These are phyloP conservation scores for Cardamine resedifolia DNA, from an alignment of 345 rosid species.

Conservation along the genomic window DNA sequence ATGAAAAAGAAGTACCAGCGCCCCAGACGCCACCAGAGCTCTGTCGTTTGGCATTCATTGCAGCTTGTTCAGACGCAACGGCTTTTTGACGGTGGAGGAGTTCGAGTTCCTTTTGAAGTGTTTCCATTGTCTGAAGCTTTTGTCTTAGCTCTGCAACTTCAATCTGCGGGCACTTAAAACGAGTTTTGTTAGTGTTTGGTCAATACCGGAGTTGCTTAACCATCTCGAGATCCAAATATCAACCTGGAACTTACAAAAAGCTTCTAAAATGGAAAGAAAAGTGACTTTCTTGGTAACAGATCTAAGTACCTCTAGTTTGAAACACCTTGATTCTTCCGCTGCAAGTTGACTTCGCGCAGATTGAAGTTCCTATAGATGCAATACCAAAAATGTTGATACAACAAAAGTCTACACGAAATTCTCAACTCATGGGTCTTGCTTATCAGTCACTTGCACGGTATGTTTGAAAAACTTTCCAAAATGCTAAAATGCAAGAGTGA, in stretches of 20 bases:
- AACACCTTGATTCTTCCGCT: slow-evolving; percentile 86
- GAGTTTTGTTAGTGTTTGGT: not conserved
- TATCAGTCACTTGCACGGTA: not conserved
- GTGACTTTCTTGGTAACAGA: not conserved
- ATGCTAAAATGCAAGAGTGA: slow-evolving; percentile 1
- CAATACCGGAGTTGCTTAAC: not conserved
- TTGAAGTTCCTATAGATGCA: slow-evolving; percentile 68
- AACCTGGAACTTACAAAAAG: not conserved
- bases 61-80: slow-evolving; percentile 76
- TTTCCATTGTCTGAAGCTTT: slow-evolving; percentile 78
- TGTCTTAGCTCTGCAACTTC: slow-evolving; percentile 89
- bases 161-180: slow-evolving; percentile 50
- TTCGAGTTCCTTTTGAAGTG: slow-evolving; percentile 79
- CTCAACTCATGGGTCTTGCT: not conserved
- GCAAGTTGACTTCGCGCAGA: slow-evolving; percentile 87
- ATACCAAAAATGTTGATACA: not conserved
- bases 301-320: slow-evolving; percentile 77
- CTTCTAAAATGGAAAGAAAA: not conserved
- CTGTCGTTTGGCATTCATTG: too few relatives aligned
- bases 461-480: not conserved
- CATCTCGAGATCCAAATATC: not conserved
- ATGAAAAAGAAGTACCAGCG: too few relatives aligned
- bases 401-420: not conserved
- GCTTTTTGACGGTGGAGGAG: slow-evolving; percentile 89
- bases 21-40: too few relatives aligned